Evolutionary conservation across 345 rosid genomes (phyloP), one percentile per base, ranked within the genome.

Genomic region (Eutrema yunnanense): DNA sequence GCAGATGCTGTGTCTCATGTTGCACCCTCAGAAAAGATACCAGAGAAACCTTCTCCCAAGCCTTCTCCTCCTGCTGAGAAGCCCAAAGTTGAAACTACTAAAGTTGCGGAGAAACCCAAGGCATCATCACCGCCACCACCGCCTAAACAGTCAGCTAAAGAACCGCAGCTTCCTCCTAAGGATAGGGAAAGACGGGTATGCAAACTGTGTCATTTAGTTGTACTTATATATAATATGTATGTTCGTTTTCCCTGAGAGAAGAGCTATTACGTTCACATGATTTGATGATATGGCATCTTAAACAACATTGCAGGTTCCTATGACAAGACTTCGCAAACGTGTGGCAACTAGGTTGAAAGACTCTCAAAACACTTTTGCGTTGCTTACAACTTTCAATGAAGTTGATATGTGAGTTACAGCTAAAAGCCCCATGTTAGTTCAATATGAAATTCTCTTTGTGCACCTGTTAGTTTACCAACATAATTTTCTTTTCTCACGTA

Each of bases 121-220:
- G 64, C 84, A 73, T 71, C 79, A 42, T 66, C 89, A 65, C 63
- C 87, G 1, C 83, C 94, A 62, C 85, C 97, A 37, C 85, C 96
- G 29, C 75, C 92, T 46, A 87, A 83, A 62, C 81, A 63, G 32
- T 80, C 92, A 69, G 91, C 97, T 7, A 78, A 87, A 36, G 99
- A 92, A 73, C 98, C 99, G 8, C 92, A 90, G 76, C 98, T 96
- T 64, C 99, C 99, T 36, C 99, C 99, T 3, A 95, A 95, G 82
- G 99, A 92, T 32, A 85, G 94, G 73, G 99, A 95, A 85, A 92
- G 98, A 87, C 81, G 98, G 52, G 99, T 92, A 83, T 71, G 92
- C 62, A 46, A 49, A 32, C 69, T 34, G 11, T 50, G n/a, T 53
- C 69, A 61, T 44, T 59, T 61, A 44, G 37, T 43, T 52, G 36